phyloP scores from a whole-genome alignment of 2,329 filamentous ascomycete species.

The Ceratocystiopsis brevicomis region DNA sequence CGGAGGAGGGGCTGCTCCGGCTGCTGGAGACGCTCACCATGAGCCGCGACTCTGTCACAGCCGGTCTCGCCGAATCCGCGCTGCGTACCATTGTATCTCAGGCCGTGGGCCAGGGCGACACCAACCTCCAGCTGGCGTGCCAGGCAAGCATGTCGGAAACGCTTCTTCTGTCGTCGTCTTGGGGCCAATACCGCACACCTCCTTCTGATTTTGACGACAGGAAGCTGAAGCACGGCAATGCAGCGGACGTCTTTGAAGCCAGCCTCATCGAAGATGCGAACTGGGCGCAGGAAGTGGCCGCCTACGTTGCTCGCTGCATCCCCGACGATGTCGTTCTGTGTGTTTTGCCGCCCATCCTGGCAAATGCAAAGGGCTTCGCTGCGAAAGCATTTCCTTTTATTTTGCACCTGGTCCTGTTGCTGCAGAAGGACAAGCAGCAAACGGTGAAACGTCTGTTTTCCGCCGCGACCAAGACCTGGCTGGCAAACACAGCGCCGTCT shows the following conservation, averaged over 20 bases:
- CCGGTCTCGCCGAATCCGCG: constrained; percentile 41
- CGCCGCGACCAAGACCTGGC: constrained; percentile 41
- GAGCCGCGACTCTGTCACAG: constrained; percentile 33
- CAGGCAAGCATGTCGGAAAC: constrained; percentile 31
- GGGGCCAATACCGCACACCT: constrained; percentile 35
- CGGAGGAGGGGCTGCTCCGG: constrained; percentile 43
- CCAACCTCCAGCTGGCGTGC: constrained; percentile 29
- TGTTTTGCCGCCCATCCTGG: constrained; percentile 47
- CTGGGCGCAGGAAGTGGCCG: constrained; percentile 46
- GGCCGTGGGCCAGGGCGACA: constrained; percentile 27
- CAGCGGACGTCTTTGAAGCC: constrained; percentile 17
- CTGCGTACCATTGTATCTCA: constrained; percentile 37
- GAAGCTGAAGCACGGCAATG: constrained; percentile 1
- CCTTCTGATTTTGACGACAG: constrained; percentile 28
- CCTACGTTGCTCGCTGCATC: constrained; percentile 40
- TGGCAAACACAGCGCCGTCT: constrained; percentile 27
- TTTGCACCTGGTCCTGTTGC: constrained; percentile 59
- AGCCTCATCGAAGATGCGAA: constrained; percentile 24
- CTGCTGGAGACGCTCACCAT: constrained; percentile 43
- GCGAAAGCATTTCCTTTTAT: constrained; percentile 64
- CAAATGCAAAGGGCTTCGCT: constrained; percentile 48
- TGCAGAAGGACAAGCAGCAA: constrained; percentile 44
- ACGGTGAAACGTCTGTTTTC: constrained; percentile 45
- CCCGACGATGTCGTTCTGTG: constrained; percentile 48
- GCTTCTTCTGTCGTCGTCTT: constrained; percentile 34